Percentiles rank a stretch among this genome's conserved stretches.
Conservation (phyloP, 2,329 filamentous ascomycete species). For the Nigrospora oryzae region DNA sequence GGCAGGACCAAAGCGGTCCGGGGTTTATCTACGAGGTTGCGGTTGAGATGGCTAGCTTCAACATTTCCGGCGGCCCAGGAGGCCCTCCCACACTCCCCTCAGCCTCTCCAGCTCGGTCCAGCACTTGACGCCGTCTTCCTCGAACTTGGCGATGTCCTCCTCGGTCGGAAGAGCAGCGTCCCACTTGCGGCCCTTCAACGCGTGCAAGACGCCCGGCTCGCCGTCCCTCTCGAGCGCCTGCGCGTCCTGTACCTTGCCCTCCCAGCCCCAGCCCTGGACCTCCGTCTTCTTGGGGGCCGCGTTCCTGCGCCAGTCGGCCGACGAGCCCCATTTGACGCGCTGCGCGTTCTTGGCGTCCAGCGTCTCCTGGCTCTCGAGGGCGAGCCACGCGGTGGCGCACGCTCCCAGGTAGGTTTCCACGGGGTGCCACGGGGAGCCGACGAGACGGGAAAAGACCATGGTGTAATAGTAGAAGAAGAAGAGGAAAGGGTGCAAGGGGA, state of each 20-base stretch:
- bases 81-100: constrained; percentile 56
- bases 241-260: constrained; percentile 45
- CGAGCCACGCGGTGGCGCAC: constrained; percentile 67
- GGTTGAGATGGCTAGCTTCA: not conserved
- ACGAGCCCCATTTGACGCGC: constrained; percentile 76
- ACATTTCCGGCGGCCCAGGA: constrained; percentile 15
- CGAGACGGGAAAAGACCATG: constrained; percentile 64
- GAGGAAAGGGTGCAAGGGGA: constrained; percentile 64
- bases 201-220: constrained; percentile 41
- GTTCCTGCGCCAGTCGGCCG: constrained; percentile 48
- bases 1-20: no score
- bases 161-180: constrained; percentile 50
- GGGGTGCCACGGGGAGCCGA: constrained; percentile 85
- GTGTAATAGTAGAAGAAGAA: constrained; percentile 58
- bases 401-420: constrained; percentile 71
- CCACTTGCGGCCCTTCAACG: constrained; percentile 49
- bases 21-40: no score
- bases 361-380: constrained; percentile 55
- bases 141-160: constrained; percentile 53
- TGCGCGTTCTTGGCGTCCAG: constrained; percentile 48
- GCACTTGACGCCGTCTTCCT: constrained; percentile 48
- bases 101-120: constrained; percentile 69
- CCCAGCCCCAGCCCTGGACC: constrained; percentile 77
- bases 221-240: constrained; percentile 30
- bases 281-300: constrained; percentile 67